Conservation (phyloP, 169 alveolate species). For the Amoebophrya sp. region DNA sequence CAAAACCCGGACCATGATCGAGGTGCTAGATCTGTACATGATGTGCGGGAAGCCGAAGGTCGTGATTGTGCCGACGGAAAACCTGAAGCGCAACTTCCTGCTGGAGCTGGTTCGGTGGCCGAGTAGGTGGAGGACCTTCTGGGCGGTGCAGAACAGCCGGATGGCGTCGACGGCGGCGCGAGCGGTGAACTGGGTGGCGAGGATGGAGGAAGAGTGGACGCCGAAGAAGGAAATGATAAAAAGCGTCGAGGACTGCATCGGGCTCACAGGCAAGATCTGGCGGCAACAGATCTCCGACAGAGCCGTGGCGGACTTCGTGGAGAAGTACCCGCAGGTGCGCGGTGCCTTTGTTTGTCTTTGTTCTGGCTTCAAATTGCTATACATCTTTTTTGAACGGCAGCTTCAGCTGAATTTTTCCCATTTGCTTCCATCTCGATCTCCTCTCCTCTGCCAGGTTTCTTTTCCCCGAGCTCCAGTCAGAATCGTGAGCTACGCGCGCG, state of each 20-base stretch:
- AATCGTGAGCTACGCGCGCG: background rate
- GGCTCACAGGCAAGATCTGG: background rate
- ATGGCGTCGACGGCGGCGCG: too few relatives aligned
- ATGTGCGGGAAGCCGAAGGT: background rate
- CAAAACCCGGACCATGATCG: background rate
- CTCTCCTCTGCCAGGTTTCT: too few relatives aligned
- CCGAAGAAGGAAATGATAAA: background rate
- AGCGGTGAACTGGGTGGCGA: too few relatives aligned
- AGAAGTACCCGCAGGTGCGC: background rate
- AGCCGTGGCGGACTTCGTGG: background rate
- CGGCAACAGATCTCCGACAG: background rate
- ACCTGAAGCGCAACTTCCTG: background rate
- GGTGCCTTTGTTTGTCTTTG: too few relatives aligned
- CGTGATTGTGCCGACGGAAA: background rate
- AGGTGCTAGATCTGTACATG: background rate
- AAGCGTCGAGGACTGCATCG: background rate
- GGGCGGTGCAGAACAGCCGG: background rate
- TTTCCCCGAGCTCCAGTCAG: background rate
- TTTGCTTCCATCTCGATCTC: too few relatives aligned
- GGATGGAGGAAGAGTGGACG: background rate
- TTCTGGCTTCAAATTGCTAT: too few relatives aligned
- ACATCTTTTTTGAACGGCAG: too few relatives aligned
- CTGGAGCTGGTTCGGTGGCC: background rate
- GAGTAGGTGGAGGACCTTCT: background rate
- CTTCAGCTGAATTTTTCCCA: too few relatives aligned